Percentiles rank a stretch among this genome's conserved stretches.
Evolutionary conservation across 257 asterid species (phyloP).

Genomic region (Fraxinus quadrangulata): DNA sequence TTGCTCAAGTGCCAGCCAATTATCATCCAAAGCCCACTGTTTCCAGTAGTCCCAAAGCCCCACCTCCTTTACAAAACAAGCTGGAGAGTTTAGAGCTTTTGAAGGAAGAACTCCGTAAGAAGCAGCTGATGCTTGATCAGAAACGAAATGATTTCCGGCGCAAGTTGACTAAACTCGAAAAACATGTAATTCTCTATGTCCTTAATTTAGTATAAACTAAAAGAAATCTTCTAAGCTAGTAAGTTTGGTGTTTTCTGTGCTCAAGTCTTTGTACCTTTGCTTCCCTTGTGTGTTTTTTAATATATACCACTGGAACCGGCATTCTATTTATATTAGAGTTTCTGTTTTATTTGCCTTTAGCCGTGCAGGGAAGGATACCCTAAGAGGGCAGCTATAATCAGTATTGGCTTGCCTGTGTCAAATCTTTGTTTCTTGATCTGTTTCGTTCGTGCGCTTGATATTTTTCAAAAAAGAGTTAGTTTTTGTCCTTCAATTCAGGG

Average conservation of each 20-base stretch:
- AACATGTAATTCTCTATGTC: slow-evolving; percentile 63
- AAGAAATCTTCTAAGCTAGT: background rate
- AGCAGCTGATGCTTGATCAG: slow-evolving; percentile 96
- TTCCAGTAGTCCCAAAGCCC: slow-evolving; percentile 55
- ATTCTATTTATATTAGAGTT: slow-evolving; percentile 1
- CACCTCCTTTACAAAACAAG: slow-evolving; percentile 72
- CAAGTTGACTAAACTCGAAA: slow-evolving; percentile 71
- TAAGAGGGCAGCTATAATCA: background rate
- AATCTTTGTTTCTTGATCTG: background rate
- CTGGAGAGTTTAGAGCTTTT: slow-evolving; percentile 76
- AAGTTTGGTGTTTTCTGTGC: background rate
- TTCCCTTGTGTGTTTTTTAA: background rate
- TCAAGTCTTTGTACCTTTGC: slow-evolving; percentile 5
- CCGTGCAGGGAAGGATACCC: background rate
- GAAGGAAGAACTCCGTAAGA: slow-evolving; percentile 93
- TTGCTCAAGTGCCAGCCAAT: slow-evolving; percentile 38
- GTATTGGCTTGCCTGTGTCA: background rate
- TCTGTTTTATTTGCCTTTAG: slow-evolving; percentile 9
- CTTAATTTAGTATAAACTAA: slow-evolving; percentile 19
- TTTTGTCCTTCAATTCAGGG: background rate
- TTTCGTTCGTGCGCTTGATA: background rate
- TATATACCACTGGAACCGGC: slow-evolving; percentile 16
- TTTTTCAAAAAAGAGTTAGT: background rate
- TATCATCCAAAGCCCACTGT: slow-evolving; percentile 48
- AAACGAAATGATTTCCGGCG: slow-evolving; percentile 79